phyloP scores from a whole-genome alignment of 2,329 filamentous ascomycete genomes.

The Coniochaeta ligniaria region DNA sequence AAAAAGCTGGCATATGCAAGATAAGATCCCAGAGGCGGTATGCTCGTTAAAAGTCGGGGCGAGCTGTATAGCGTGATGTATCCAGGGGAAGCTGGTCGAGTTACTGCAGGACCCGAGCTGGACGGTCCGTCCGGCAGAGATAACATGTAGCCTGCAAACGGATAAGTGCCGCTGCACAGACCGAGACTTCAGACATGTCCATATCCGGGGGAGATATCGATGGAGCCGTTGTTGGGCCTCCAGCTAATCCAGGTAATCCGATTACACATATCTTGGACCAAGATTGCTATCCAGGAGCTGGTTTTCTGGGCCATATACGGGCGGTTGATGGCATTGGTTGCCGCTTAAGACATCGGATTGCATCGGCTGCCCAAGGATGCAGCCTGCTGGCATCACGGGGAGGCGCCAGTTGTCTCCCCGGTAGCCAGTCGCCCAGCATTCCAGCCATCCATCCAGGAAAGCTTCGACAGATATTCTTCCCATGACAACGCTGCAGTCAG shows the following conservation, averaged over 20 bases:
- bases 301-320: not conserved
- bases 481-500: constrained; percentile 4
- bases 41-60: not conserved
- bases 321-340: not conserved
- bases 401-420: not conserved
- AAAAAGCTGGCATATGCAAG: constrained; percentile 2
- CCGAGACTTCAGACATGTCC: not conserved
- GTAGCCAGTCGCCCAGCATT: not conserved
- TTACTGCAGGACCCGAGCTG: not conserved
- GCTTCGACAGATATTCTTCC: not conserved
- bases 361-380: constrained; percentile 1
- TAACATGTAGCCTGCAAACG: not conserved
- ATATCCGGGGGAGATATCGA: not conserved
- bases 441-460: not conserved
- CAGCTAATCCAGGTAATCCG: not conserved
- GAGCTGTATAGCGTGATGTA: not conserved
- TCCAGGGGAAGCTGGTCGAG: not conserved
- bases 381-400: constrained; percentile 8
- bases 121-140: not conserved
- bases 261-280: not conserved
- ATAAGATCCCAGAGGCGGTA: not conserved
- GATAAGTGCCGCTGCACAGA: not conserved
- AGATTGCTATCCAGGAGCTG: not conserved
- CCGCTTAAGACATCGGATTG: not conserved
- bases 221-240: not conserved